These are phyloP conservation scores for Glycine tomentella DNA, from an alignment of 306 rosid genomes.

Conservation along the genomic window DNA sequence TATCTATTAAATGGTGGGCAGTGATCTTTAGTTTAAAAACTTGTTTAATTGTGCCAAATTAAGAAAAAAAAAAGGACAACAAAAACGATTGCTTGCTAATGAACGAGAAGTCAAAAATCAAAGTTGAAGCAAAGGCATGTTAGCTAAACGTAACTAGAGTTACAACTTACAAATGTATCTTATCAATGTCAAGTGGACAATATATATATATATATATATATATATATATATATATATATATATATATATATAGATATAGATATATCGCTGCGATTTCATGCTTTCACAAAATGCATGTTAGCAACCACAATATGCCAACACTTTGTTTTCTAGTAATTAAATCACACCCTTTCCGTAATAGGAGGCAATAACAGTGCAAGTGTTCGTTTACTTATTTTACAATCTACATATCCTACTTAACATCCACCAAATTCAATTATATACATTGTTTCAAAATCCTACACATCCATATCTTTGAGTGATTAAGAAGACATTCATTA, in stretches of 20 bases:
- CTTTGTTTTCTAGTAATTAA: slow-evolving; percentile 23
- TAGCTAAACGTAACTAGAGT: too few species aligned
- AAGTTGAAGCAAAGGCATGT: too few species aligned
- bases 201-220: too few species aligned
- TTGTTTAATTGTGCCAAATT: background rate
- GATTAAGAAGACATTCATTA: slow-evolving; percentile 32
- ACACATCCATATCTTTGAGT: slow-evolving; percentile 28
- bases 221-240: too few species aligned
- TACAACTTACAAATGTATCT: too few species aligned
- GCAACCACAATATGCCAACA: background rate
- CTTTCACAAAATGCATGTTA: background rate
- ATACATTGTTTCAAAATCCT: slow-evolving; percentile 21
- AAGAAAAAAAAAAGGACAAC: background rate
- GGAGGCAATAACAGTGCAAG: background rate
- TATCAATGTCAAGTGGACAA: too few species aligned
- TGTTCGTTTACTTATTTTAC: background rate
- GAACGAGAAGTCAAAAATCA: background rate
- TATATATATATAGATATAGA: too few species aligned
- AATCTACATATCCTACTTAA: slow-evolving; percentile 21
- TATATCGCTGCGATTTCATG: background rate
- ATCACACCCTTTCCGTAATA: background rate
- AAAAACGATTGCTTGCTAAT: background rate
- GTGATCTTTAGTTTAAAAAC: background rate
- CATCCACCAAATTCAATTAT: slow-evolving; percentile 28
- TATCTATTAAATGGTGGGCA: background rate